Percentiles rank a stretch among this genome's conserved stretches.
These are phyloP conservation scores for Solanum paucissectum DNA, from an alignment of 257 asterid species.

Conservation along the genomic window DNA sequence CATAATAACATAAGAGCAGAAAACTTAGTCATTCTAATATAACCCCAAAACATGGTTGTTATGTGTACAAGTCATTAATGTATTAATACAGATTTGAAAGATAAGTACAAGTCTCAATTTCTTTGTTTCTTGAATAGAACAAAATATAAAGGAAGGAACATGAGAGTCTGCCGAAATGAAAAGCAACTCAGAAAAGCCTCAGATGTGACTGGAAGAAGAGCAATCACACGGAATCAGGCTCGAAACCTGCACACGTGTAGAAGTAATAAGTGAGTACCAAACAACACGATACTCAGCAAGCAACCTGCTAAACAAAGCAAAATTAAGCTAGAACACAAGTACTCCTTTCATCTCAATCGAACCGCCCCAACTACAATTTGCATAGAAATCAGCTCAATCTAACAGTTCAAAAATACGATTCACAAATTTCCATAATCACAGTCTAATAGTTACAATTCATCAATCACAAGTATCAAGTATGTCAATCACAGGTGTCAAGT, in stretches of 20 bases:
- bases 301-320: neutral
- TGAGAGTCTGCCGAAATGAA: neutral
- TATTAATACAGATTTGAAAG: neutral
- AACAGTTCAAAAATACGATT: neutral
- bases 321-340: neutral
- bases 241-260: neutral
- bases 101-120: neutral
- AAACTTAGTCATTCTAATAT: neutral
- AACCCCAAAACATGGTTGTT: neutral
- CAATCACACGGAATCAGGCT: neutral
- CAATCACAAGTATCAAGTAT: neutral
- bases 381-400: neutral
- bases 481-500: no score
- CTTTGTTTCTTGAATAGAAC: neutral
- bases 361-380: neutral
- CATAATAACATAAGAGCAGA: neutral
- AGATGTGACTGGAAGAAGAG: neutral
- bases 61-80: neutral
- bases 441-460: neutral
- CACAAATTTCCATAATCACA: neutral
- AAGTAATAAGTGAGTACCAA: neutral
- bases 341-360: neutral
- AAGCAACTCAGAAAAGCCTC: neutral
- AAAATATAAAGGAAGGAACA: no score
- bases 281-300: neutral